These are phyloP conservation scores for thale cress (Arabidopsis thaliana) DNA, from an alignment of 345 rosid species.

Conservation along the genomic window TAIR10.1 NC_003075.7:11613501-11614000, in stretches of 20 bases:
- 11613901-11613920: constrained; percentile 31
- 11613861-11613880: constrained; percentile 42
- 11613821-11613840: constrained; percentile 23
- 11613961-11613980: constrained; percentile 56
- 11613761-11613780: constrained; percentile 38
- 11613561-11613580: constrained; percentile 38
- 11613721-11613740: constrained; percentile 23
- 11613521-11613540: background rate
- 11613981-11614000: constrained; percentile 72
- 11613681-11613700: constrained; percentile 37
- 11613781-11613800: constrained; percentile 28
- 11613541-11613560: background rate
- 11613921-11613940: constrained; percentile 22
- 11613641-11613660: constrained; percentile 41
- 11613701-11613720: constrained; percentile 32
- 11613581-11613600: constrained; percentile 42
- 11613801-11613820: background rate
- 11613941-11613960: constrained; percentile 47
- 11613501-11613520: constrained; percentile 18
- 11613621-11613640: constrained; percentile 32
- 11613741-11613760: constrained; percentile 36
- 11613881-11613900: constrained; percentile 39
- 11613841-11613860: constrained; percentile 36
- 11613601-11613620: constrained; percentile 43
- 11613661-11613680: constrained; percentile 29